Evolutionary conservation across 1,139 yeast species (phyloP).

Genomic region (Blastobotrys proliferans): DNA sequence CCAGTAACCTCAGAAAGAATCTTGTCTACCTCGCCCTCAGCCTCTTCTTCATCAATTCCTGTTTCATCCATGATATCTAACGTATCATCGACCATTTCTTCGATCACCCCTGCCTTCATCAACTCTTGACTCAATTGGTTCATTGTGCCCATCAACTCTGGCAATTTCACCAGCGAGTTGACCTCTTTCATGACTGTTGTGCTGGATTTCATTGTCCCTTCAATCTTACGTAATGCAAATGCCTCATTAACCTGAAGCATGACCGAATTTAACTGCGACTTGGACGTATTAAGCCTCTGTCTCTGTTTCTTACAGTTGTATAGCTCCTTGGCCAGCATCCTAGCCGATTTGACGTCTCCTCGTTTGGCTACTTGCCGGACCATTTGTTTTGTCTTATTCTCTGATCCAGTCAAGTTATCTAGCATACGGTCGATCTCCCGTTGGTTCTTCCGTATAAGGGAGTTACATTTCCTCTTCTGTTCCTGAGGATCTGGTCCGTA

Average conservation of each 20-base stretch:
- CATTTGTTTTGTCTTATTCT: slow-evolving; percentile 63
- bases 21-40: slow-evolving; percentile 64
- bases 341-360: slow-evolving; percentile 70
- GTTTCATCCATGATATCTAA: slow-evolving; percentile 67
- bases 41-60: slow-evolving; percentile 63
- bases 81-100: slow-evolving; percentile 93
- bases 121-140: slow-evolving; percentile 82
- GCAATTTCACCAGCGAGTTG: slow-evolving; percentile 69
- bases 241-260: slow-evolving; percentile 89
- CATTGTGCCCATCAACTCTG: slow-evolving; percentile 81
- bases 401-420: slow-evolving; percentile 48
- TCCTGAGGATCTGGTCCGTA: slow-evolving; percentile 98
- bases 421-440: slow-evolving; percentile 81
- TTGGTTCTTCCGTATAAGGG: slow-evolving; percentile 75
- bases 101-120: slow-evolving; percentile 83
- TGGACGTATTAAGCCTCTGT: slow-evolving; percentile 68
- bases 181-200: slow-evolving; percentile 88
- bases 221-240: slow-evolving; percentile 78
- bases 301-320: slow-evolving; percentile 72
- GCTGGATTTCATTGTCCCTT: slow-evolving; percentile 75
- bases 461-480: slow-evolving; percentile 83
- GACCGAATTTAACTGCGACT: slow-evolving; percentile 81
- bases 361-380: slow-evolving; percentile 75
- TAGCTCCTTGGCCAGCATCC: slow-evolving; percentile 76
- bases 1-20: slow-evolving; percentile 51